phyloP scores from a whole-genome alignment of 345 rosid species.

The Laguncularia racemosa region DNA sequence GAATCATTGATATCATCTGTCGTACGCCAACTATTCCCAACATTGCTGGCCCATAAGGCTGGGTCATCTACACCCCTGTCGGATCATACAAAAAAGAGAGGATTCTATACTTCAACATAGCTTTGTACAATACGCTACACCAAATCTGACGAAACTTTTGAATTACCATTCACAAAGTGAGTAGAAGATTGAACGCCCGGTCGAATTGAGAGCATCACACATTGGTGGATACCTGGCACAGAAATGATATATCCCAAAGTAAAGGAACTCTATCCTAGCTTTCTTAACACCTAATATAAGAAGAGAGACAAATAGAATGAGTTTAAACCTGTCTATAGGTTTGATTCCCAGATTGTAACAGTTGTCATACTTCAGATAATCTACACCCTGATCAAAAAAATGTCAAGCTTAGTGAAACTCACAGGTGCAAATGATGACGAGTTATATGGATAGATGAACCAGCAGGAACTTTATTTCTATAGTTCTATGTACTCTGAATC shows the following conservation, averaged over 20 bases:
- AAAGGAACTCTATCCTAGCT: background rate
- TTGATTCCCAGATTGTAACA: conserved; percentile 84
- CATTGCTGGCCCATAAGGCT: conserved; percentile 85
- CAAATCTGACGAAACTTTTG: background rate
- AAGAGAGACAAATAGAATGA: conserved; percentile 3
- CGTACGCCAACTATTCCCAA: conserved; percentile 99
- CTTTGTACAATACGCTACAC: no score
- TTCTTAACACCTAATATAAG: conserved; percentile 8
- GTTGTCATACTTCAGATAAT: conserved; percentile 94
- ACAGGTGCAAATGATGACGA: no score
- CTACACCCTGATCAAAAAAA: conserved; percentile 58
- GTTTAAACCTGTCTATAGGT: conserved; percentile 57
- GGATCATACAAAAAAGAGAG: conserved; percentile 7
- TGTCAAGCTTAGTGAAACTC: background rate
- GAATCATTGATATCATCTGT: conserved; percentile 88
- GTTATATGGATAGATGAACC: background rate
- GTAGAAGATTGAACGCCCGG: conserved; percentile 67
- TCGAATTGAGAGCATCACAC: conserved; percentile 77
- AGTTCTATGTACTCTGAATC: no score
- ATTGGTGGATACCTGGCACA: conserved; percentile 86
- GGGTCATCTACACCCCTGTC: conserved; percentile 90
- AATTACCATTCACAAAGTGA: conserved; percentile 92
- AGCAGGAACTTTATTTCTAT: background rate
- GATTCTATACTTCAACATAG: no score
- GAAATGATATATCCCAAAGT: conserved; percentile 8